These are phyloP conservation scores for Fusarium cyanostomum DNA, from an alignment of 2,329 filamentous ascomycete species.

Conservation along the genomic window DNA sequence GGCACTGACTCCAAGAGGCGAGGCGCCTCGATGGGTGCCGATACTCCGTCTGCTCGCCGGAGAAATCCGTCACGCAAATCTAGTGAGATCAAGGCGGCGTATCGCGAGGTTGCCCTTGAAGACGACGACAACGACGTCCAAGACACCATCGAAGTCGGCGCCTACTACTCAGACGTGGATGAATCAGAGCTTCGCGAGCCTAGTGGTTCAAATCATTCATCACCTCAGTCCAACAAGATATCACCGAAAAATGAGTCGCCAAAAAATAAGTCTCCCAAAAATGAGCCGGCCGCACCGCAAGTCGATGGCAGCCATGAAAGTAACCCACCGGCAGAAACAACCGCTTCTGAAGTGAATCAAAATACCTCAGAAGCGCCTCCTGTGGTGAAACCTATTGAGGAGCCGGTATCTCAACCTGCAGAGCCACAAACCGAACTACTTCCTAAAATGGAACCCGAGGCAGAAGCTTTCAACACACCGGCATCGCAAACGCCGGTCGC, in stretches of 20 bases:
- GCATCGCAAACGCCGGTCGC: conserved; percentile 11
- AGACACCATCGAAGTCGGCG: conserved; percentile 67
- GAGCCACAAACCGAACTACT: conserved; percentile 28
- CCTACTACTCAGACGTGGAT: conserved; percentile 49
- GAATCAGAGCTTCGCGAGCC: conserved; percentile 43
- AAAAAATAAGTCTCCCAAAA: conserved; percentile 27
- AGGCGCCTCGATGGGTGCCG: conserved; percentile 49
- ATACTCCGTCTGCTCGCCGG: conserved; percentile 50
- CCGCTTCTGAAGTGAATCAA: conserved; percentile 9
- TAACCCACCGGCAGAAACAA: conserved; percentile 7
- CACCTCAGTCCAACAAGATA: conserved; percentile 39
- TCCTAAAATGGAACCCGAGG: conserved; percentile 34
- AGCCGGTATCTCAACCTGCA: conserved; percentile 26
- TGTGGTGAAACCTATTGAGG: conserved; percentile 27
- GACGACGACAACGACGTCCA: conserved; percentile 61
- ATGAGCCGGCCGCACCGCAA: conserved; percentile 20
- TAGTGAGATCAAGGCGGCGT: conserved; percentile 44
- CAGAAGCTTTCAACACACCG: conserved; percentile 11
- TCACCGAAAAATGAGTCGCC: conserved; percentile 28
- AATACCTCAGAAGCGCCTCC: conserved; percentile 14
- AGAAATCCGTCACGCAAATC: conserved; percentile 54
- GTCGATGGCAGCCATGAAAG: neutral
- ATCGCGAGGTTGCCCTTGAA: conserved; percentile 43
- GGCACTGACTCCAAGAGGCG: conserved; percentile 47
- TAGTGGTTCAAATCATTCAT: conserved; percentile 44